Evolutionary conservation across 306 rosid species (phyloP), one percentile per base, ranked within the genome.

Genomic region (Datisca glomerata): DNA sequence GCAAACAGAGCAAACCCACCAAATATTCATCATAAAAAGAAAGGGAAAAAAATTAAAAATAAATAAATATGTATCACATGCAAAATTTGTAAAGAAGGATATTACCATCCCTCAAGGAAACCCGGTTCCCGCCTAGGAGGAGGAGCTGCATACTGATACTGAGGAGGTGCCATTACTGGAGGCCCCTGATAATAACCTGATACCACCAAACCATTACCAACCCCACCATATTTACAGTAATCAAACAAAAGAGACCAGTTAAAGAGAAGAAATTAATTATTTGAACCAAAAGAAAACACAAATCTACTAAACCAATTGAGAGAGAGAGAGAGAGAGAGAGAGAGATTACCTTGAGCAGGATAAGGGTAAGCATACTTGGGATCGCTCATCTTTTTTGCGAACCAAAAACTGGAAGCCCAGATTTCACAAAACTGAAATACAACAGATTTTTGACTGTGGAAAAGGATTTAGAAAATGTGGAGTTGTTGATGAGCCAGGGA

Each of bases 71-170:
- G n/a, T n/a, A n/a, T n/a, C n/a, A 4, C 12, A 7, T 4, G 3
- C 12, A 29, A 29, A 29, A 29, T 1, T 9, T 29, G 13, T 8
- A 31, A 11, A 5, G 36, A 3, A 31, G 4, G 36, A 7, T 12
- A 14, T 31, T 50, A 76, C 93, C 93, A 81, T 50, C 93, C 93
- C 51, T 81, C 93, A 54, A 76, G 71, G 54, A 76, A 81, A 41
- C 93, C 75, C 0, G 55, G 58, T 50, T 77, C 34, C 65, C 63
- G 59, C 20, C 15, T 51, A 8, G 78, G 82, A 14, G 64, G 59
- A 10, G 66, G 60, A 14, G 72, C 56, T 54, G 79, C 24, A 7
- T 41, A 63, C n/a, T n/a, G n/a, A 47, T 80, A 74, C 49, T 68
- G 85, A 1, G 81, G 86, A 12, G 93, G 82, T 23, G 82, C 77